Percentiles rank a stretch among this genome's conserved stretches.
phyloP scores from a whole-genome alignment of 306 rosid genomes.

The Amphicarpaea edgeworthii region DNA sequence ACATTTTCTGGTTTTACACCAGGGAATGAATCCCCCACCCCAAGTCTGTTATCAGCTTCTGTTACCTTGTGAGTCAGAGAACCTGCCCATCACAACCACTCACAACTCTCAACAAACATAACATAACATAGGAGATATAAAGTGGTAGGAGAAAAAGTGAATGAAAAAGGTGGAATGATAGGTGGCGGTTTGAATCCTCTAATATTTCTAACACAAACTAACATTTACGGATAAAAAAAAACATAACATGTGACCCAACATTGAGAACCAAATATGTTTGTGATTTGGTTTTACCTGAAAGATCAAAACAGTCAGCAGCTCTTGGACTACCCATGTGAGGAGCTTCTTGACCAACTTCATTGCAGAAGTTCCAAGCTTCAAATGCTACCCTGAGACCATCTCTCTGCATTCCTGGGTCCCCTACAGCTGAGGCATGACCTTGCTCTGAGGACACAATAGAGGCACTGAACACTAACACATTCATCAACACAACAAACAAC shows the following conservation, averaged over 20 bases:
- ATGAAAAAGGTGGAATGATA: too few species aligned
- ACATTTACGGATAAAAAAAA: too few species aligned
- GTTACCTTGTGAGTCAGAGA: conserved; percentile 57
- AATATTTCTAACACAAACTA: too few species aligned
- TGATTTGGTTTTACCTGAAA: too few species aligned
- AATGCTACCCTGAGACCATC: conserved; percentile 82
- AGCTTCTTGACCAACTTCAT: conserved; percentile 86
- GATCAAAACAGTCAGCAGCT: conserved; percentile 86
- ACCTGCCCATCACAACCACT: conserved; percentile 51
- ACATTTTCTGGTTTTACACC: conserved; percentile 45
- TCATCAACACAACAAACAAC: conserved; percentile 46
- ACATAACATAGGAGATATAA: too few species aligned
- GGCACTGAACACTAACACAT: conserved; percentile 42
- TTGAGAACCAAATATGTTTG: background rate
- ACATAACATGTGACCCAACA: background rate
- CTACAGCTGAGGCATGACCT: conserved; percentile 62
- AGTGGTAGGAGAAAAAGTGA: too few species aligned
- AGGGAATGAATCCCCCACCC: conserved; percentile 63
- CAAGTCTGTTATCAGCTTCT: conserved; percentile 63
- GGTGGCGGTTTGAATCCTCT: too few species aligned
- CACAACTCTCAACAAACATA: conserved; percentile 18
- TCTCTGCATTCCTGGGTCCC: conserved; percentile 89
- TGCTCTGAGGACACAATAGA: conserved; percentile 40
- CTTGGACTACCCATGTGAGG: conserved; percentile 84
- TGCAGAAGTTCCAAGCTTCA: conserved; percentile 96